Evolutionary conservation across 805 yeast genomes (phyloP).

Genomic region (Metschnikowia lochheadii): DNA sequence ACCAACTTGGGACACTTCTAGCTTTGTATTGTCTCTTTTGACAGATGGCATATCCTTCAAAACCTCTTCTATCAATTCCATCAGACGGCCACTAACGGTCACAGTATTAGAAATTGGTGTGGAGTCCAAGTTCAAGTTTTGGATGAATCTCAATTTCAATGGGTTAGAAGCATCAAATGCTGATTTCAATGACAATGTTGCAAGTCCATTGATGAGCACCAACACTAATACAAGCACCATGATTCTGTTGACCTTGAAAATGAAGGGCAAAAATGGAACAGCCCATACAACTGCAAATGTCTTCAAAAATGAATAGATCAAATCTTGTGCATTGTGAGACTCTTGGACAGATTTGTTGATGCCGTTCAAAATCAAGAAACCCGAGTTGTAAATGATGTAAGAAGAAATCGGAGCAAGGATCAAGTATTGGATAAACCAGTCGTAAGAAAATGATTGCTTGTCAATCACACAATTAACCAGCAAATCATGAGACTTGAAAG

Average conservation of each 20-base stretch:
- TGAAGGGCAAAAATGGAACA: slow-evolving; percentile 60
- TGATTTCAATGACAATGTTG: slow-evolving; percentile 33
- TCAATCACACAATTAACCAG: slow-evolving; percentile 18
- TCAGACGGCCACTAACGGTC: slow-evolving; percentile 48
- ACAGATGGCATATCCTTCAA: slow-evolving; percentile 64
- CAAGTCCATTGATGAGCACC: slow-evolving; percentile 30
- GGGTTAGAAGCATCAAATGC: slow-evolving; percentile 68
- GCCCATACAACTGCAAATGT: slow-evolving; percentile 29
- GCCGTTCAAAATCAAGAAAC: slow-evolving; percentile 58
- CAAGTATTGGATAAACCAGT: slow-evolving; percentile 76
- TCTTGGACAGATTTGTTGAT: slow-evolving; percentile 71
- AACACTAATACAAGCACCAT: slow-evolving; percentile 39
- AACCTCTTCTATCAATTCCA: slow-evolving; percentile 40
- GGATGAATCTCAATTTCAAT: slow-evolving; percentile 66
- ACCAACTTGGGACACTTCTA: slow-evolving; percentile 33
- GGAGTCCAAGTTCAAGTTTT: slow-evolving; percentile 48
- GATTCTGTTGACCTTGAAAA: slow-evolving; percentile 59
- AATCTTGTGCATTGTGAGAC: slow-evolving; percentile 40
- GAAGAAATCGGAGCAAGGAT: slow-evolving; percentile 63
- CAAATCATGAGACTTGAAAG: slow-evolving; percentile 11
- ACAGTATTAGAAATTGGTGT: slow-evolving; percentile 34
- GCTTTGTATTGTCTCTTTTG: slow-evolving; percentile 27
- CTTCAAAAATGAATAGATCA: slow-evolving; percentile 28
- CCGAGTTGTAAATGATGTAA: slow-evolving; percentile 50
- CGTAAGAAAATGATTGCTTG: slow-evolving; percentile 54